These are phyloP conservation scores for Xylaria bambusicola DNA, from an alignment of 495 filamentous ascomycete genomes.

Conservation along the genomic window DNA sequence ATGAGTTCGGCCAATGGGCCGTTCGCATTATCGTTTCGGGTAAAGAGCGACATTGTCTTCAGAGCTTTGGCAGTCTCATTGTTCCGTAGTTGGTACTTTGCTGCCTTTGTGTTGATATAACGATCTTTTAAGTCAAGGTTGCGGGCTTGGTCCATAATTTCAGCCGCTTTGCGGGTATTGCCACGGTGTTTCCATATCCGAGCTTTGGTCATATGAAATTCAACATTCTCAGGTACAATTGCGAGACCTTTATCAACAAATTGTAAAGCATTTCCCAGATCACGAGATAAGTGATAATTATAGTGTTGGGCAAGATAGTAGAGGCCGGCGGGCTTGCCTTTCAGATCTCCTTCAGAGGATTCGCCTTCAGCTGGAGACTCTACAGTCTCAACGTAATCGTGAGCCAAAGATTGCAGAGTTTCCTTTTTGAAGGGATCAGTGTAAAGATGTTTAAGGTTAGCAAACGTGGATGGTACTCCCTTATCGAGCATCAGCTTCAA, in stretches of 20 bases:
- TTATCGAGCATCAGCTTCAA: constrained; percentile 85
- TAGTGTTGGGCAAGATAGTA: constrained; percentile 98
- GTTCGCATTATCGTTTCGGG: constrained; percentile 77
- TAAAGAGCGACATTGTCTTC: constrained; percentile 92
- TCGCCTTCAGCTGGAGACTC: constrained; percentile 45
- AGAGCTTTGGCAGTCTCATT: constrained; percentile 83
- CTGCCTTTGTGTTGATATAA: constrained; percentile 97
- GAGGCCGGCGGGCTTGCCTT: constrained; percentile 73
- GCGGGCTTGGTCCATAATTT: constrained; percentile 86
- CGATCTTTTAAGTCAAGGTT: constrained; percentile 84
- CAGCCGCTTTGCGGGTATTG: constrained; percentile 74
- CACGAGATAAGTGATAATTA: constrained; percentile 84
- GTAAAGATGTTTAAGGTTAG: constrained; percentile 93
- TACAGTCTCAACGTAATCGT: constrained; percentile 69
- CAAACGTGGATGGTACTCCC: constrained; percentile 95
- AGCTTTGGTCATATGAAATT: constrained; percentile 94
- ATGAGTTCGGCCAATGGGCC: constrained; percentile 88
- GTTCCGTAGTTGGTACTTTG: constrained; percentile 95
- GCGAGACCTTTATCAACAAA: constrained; percentile 83
- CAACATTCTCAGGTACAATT: constrained; percentile 73
- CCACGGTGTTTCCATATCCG: constrained; percentile 94
- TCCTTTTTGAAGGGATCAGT: constrained; percentile 72
- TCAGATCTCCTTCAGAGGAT: constrained; percentile 56
- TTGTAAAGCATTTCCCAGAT: constrained; percentile 77
- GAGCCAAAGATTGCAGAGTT: constrained; percentile 71